phyloP scores from a whole-genome alignment of 805 yeast species.

The Pichia deserticola region DNA sequence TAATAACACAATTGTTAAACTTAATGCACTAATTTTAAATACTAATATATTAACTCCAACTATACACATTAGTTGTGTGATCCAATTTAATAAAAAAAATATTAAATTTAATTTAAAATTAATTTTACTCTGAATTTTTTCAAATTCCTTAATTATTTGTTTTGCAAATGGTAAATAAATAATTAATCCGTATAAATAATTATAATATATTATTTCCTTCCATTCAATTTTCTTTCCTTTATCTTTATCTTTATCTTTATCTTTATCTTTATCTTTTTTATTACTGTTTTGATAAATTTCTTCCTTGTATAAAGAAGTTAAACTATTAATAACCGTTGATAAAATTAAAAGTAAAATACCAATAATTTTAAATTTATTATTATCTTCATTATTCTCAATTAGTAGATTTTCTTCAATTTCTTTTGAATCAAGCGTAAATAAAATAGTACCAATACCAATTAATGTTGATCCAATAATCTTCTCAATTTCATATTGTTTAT shows the following conservation, averaged over 20 bases:
- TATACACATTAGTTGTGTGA: constrained; percentile 56
- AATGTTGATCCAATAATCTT: constrained; percentile 47
- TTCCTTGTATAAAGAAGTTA: constrained; percentile 39
- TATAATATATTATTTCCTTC: constrained; percentile 59
- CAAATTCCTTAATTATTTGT: constrained; percentile 15
- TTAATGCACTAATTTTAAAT: constrained; percentile 50
- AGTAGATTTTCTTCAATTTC: not conserved
- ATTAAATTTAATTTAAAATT: constrained; percentile 4
- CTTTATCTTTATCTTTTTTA: not conserved
- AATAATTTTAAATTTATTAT: not conserved
- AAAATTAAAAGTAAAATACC: constrained; percentile 9
- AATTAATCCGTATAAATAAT: constrained; percentile 50
- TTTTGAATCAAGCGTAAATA: constrained; percentile 28
- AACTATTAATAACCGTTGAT: constrained; percentile 31
- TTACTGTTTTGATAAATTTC: constrained; percentile 34
- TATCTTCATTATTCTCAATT: not conserved
- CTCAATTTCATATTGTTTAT: constrained; percentile 34
- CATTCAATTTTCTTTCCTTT: constrained; percentile 34
- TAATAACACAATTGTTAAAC: constrained; percentile 53
- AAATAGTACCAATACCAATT: constrained; percentile 48
- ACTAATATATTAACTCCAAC: constrained; percentile 61
- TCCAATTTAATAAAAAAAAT: constrained; percentile 32
- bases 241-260: not conserved
- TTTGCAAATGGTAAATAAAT: constrained; percentile 35
- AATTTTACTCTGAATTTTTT: not conserved